Evolutionary conservation across 495 filamentous ascomycete genomes (phyloP).

Genomic region (Chaetomium cochliodes): DNA sequence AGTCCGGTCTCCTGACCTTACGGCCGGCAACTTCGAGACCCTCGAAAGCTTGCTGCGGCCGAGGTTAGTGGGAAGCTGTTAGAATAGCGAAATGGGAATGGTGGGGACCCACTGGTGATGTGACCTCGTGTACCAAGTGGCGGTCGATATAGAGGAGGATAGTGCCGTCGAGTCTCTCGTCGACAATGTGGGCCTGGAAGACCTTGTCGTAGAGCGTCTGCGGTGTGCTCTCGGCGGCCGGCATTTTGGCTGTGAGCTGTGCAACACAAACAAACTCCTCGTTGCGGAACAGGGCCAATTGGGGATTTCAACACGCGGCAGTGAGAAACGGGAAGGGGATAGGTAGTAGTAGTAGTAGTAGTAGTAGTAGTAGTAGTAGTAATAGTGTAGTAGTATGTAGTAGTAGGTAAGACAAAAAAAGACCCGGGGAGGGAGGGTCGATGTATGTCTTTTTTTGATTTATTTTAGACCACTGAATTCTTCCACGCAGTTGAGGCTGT

Average conservation of each 20-base stretch:
- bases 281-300: background rate
- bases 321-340: no score
- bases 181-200: conserved; percentile 86
- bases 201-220: conserved; percentile 98
- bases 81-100: no score
- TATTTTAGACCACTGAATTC: background rate
- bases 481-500: conserved; percentile 8
- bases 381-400: no score
- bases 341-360: no score
- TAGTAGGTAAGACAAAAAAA: no score
- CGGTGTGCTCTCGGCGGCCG: conserved; percentile 69
- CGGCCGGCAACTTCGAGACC: conserved; percentile 84
- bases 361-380: no score
- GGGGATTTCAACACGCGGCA: background rate
- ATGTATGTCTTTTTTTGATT: background rate
- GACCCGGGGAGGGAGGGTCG: no score
- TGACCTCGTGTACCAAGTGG: conserved; percentile 97
- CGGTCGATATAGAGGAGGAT: conserved; percentile 91
- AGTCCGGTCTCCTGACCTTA: conserved; percentile 88
- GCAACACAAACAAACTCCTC: background rate
- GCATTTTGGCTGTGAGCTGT: conserved; percentile 59
- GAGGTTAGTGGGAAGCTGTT: background rate
- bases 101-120: conserved; percentile 65
- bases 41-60: conserved; percentile 87
- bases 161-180: conserved; percentile 90